Percentiles rank a stretch among this genome's conserved stretches.
Conservation (phyloP, 2,329 filamentous ascomycete species). For the Cephalotrichum gorgonifer region DNA sequence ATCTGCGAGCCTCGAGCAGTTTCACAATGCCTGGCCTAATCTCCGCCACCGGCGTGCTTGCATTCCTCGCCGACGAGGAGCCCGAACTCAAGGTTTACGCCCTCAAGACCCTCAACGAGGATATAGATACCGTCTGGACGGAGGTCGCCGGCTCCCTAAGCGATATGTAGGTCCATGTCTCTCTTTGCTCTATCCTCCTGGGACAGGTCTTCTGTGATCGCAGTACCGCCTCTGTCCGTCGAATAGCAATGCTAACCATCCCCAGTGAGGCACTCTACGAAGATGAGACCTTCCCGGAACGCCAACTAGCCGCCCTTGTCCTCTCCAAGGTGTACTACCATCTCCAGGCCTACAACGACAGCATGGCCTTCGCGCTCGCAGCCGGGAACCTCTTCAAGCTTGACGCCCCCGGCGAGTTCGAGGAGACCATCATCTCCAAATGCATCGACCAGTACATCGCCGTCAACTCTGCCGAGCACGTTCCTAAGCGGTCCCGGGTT, state of each 20-base stretch:
- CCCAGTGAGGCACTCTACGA: slow-evolving; percentile 90
- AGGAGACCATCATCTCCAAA: slow-evolving; percentile 98
- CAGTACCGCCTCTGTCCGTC: background rate
- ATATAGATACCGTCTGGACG: slow-evolving; percentile 95
- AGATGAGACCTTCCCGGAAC: slow-evolving; percentile 88
- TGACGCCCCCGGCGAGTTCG: slow-evolving; percentile 84
- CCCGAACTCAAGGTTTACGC: slow-evolving; percentile 90
- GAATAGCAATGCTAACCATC: slow-evolving; percentile 5
- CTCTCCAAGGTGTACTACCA: slow-evolving; percentile 99
- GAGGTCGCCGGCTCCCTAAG: slow-evolving; percentile 88
- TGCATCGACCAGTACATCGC: slow-evolving; percentile 97
- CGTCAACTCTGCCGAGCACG: slow-evolving; percentile 44
- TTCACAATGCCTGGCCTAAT: slow-evolving; percentile 76
- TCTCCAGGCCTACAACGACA: slow-evolving; percentile 96
- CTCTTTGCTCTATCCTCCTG: background rate
- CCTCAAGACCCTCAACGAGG: slow-evolving; percentile 86
- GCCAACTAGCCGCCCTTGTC: slow-evolving; percentile 86
- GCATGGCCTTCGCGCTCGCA: slow-evolving; percentile 94
- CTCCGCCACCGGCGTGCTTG: slow-evolving; percentile 87
- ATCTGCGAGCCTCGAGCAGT: background rate
- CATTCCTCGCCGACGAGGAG: slow-evolving; percentile 92
- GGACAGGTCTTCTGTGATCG: too few species aligned
- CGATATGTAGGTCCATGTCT: slow-evolving; percentile 59
- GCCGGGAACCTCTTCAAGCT: slow-evolving; percentile 93
- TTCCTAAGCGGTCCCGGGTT: slow-evolving; percentile 28